Percentiles rank a stretch among this genome's conserved stretches.
These are phyloP conservation scores for Zygoascus ofunaensis DNA, from an alignment of 805 yeast genomes.

Conservation along the genomic window DNA sequence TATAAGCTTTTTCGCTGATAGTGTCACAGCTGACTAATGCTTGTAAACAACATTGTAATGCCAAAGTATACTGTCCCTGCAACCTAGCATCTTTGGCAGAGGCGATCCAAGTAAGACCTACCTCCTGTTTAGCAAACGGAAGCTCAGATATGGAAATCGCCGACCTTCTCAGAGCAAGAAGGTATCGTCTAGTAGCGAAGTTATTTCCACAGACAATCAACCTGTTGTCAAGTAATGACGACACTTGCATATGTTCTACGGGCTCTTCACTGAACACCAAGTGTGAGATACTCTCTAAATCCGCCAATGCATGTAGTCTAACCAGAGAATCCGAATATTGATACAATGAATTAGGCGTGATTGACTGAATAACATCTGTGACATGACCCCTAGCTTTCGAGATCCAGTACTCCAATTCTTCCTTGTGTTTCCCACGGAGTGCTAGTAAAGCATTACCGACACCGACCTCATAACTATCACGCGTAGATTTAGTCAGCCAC, in stretches of 20 bases:
- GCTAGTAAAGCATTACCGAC: constrained; percentile 54
- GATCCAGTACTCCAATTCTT: constrained; percentile 34
- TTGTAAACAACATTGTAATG: constrained; percentile 57
- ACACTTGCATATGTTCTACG: constrained; percentile 10
- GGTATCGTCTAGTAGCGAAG: constrained; percentile 50
- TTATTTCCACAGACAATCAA: constrained; percentile 36
- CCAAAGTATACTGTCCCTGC: constrained; percentile 59
- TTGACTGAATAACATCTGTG: constrained; percentile 49
- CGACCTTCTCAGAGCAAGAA: constrained; percentile 52
- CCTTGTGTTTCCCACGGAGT: constrained; percentile 30
- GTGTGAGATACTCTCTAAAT: constrained; percentile 37
- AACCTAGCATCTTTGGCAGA: constrained; percentile 60
- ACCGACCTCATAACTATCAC: constrained; percentile 49
- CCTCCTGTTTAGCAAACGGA: constrained; percentile 16
- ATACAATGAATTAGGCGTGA: constrained; percentile 42
- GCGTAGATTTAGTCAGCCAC: constrained; percentile 51
- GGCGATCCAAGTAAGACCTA: constrained; percentile 45
- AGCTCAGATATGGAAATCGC: constrained; percentile 28
- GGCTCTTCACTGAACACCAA: constrained; percentile 7
- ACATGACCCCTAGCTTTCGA: constrained; percentile 46
- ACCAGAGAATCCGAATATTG: constrained; percentile 42
- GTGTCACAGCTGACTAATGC: constrained; percentile 32
- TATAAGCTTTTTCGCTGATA: constrained; percentile 17
- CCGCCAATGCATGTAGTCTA: constrained; percentile 52
- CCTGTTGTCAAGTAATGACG: constrained; percentile 18